Conservation (phyloP, 441 rosid species). For the Capsella rubella region DNA sequence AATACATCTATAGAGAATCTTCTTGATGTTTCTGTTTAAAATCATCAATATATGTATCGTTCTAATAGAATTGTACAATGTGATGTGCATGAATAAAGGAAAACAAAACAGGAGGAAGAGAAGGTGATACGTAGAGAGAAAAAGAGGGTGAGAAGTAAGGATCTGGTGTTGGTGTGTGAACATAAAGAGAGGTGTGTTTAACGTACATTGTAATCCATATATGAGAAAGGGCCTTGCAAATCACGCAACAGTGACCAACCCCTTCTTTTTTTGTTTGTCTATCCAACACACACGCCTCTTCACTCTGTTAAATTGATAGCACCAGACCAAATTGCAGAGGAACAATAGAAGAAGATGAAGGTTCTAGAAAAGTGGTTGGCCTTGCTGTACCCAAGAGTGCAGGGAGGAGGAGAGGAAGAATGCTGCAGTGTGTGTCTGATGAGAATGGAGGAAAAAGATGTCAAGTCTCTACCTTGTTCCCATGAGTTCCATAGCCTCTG, state of each 20-base stretch:
- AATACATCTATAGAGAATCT: conserved; percentile 6
- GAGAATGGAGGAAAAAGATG: conserved; percentile 44
- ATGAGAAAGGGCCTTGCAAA: conserved; percentile 32
- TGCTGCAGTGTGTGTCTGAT: conserved; percentile 44
- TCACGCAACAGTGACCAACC: conserved; percentile 46
- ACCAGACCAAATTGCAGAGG: neutral
- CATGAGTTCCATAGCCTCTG: conserved; percentile 47
- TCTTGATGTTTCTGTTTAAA: conserved; percentile 6
- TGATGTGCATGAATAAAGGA: conserved; percentile 24
- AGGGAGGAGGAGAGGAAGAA: conserved; percentile 30
- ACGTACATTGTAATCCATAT: conserved; percentile 45
- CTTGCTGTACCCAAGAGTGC: conserved; percentile 35
- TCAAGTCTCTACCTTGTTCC: conserved; percentile 43
- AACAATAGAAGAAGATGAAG: conserved; percentile 20
- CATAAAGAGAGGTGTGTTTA: conserved; percentile 42
- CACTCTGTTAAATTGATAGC: conserved; percentile 39
- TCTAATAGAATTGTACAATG: conserved; percentile 21
- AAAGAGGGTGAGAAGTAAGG: conserved; percentile 46
- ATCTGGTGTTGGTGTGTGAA: conserved; percentile 48
- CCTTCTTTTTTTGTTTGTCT: neutral
- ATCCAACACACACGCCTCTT: conserved; percentile 29
- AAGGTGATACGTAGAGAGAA: conserved; percentile 40
- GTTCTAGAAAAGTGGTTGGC: conserved; percentile 42
- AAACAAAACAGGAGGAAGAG: conserved; percentile 17
- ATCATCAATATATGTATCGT: conserved; percentile 12